Percentiles rank a stretch among this genome's conserved stretches.
phyloP scores from a whole-genome alignment of 2,329 filamentous ascomycete species.

The Pestalotiopsis sp. region DNA sequence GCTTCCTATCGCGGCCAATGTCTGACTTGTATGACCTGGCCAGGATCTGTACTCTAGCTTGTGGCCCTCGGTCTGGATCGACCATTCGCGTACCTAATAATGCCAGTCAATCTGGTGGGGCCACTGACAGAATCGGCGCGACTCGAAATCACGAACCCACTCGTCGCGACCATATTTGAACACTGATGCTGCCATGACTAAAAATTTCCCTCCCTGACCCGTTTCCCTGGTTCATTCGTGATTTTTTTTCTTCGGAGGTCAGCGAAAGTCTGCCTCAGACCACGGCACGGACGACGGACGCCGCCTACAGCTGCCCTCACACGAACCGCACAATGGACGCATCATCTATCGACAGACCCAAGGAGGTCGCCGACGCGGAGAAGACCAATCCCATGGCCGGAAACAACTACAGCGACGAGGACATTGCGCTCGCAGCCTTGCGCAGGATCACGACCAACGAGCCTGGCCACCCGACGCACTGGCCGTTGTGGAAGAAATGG shows the following conservation, averaged over 20 bases:
- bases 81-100: constrained; percentile 7
- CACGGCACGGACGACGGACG: constrained; percentile 1
- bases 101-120: constrained; percentile 5
- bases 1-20: constrained; percentile 1
- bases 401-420: constrained; percentile 14
- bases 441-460: constrained; percentile 24
- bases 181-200: constrained; percentile 3
- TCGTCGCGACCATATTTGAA: constrained; percentile 7
- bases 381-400: neutral
- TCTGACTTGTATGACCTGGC: neutral
- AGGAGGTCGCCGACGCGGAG: neutral
- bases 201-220: neutral
- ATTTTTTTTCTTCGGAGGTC: constrained; percentile 2
- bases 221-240: constrained; percentile 1
- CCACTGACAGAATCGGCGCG: constrained; percentile 5
- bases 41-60: neutral
- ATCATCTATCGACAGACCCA: neutral
- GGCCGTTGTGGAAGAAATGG: constrained; percentile 29
- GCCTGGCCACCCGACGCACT: constrained; percentile 29
- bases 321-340: neutral
- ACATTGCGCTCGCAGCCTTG: constrained; percentile 24
- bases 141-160: neutral
- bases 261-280: constrained; percentile 3
- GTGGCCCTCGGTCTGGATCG: neutral
- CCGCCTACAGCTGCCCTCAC: neutral